Evolutionary conservation across 495 filamentous ascomycete species (phyloP).

Genomic region (Trichoderma gamsii): DNA sequence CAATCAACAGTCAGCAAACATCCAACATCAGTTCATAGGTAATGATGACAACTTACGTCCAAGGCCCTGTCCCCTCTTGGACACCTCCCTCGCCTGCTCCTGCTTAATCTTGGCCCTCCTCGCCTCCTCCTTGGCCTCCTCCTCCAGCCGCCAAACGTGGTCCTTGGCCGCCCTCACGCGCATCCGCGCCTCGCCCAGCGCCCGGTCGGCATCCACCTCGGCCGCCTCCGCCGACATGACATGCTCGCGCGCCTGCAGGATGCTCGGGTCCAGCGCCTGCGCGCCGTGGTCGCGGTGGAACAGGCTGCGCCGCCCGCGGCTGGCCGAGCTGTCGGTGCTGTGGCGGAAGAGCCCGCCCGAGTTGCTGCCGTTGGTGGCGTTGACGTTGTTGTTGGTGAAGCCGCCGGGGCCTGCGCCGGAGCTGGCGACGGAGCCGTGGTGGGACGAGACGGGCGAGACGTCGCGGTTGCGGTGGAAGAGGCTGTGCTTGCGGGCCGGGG

Average conservation of each 20-base stretch:
- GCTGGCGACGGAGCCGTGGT: slow-evolving; percentile 26
- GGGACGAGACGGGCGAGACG: slow-evolving; percentile 2
- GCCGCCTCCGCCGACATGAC: slow-evolving; percentile 53
- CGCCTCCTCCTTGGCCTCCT: slow-evolving; percentile 57
- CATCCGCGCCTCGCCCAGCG: slow-evolving; percentile 47
- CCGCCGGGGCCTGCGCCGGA: slow-evolving; percentile 21
- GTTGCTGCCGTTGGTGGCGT: slow-evolving; percentile 13
- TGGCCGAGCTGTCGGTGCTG: slow-evolving; percentile 18
- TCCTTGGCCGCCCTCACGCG: slow-evolving; percentile 56
- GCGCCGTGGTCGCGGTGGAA: slow-evolving; percentile 40
- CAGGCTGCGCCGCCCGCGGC: slow-evolving; percentile 30
- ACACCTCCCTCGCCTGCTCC: slow-evolving; percentile 54
- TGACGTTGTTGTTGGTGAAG: slow-evolving; percentile 18
- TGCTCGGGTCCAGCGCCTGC: slow-evolving; percentile 48
- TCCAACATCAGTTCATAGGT: neutral
- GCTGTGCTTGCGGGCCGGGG: slow-evolving; percentile 31
- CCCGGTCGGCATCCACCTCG: slow-evolving; percentile 57
- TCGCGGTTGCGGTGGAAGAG: slow-evolving; percentile 30
- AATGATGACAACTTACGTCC: slow-evolving; percentile 49
- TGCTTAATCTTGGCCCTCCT: slow-evolving; percentile 59
- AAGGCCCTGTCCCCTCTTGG: slow-evolving; percentile 59
- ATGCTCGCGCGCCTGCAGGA: slow-evolving; percentile 50
- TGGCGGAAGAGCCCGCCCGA: slow-evolving; percentile 14
- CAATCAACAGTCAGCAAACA: neutral
- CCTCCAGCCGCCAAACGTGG: slow-evolving; percentile 56